Evolutionary conservation across 192 early-diverging fungal species (phyloP), one percentile per base, ranked within the genome.

Genomic region (Dissophora ornata): DNA sequence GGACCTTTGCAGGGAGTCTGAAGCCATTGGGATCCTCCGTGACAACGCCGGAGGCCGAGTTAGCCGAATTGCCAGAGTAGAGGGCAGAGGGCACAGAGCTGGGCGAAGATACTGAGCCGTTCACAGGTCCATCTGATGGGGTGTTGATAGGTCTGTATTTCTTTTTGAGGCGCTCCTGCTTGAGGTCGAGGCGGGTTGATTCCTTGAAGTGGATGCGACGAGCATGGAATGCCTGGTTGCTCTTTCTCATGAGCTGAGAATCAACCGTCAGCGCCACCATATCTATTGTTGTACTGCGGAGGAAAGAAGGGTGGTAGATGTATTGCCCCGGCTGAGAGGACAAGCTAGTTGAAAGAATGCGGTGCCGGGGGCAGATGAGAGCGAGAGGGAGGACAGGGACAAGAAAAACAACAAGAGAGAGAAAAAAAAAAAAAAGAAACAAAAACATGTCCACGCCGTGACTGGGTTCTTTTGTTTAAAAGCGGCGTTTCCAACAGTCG

Each of bases 121-220:
- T 47, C 54, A 62, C 47, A 36, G 47, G 28, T 12, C 60, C 45
- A 49, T 53, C 16, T 7, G 48, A 8, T 22, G 56, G 70, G 30
- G 57, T 78, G 70, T 91, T 91, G 54, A 91, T 83, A 7, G 90
- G 86, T 63, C 79, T 80, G 61, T 90, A 91, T 71, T 87, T 88
- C 63, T 85, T 84, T 54, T 84, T 84, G 30, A 89, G 82, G 3
- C 61, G 69, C 57, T 89, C 90, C 81, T 87, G 84, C 57, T 91
- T 88, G 25, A 56, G 62, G 73, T 91, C 90, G 21, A 85, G 21
- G 56, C 84, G 85, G 8, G 77, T 83, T 11, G 87, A 85, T 58
- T 82, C 66, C 4, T 84, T 84, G 52, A 91, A 91, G 51, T 89
- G 85, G 25, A 91, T 85, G 49, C 90, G 83, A 29, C 90, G 86